Evolutionary conservation across 139 green algal species (phyloP).

Genomic region (Spirogloea muscicola): DNA sequence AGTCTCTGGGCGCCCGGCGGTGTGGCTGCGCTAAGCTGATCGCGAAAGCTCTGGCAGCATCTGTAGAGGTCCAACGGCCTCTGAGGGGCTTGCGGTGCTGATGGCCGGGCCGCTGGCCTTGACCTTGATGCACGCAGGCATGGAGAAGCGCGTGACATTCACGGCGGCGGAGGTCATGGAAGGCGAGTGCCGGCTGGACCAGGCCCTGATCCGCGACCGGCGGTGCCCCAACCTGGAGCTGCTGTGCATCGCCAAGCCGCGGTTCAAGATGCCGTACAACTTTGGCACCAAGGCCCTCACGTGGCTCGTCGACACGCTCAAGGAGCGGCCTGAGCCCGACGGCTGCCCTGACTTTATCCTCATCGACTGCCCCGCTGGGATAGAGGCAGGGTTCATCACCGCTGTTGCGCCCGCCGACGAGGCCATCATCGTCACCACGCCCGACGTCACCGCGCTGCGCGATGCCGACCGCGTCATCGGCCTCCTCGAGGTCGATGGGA

Average conservation of each 20-base stretch:
- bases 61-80: too few relatives aligned
- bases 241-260: slow-evolving; percentile 70
- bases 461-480: slow-evolving; percentile 81
- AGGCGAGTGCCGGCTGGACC: slow-evolving; percentile 76
- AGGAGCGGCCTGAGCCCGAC: slow-evolving; percentile 69
- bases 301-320: slow-evolving; percentile 70
- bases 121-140: too few relatives aligned
- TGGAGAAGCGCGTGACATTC: slow-evolving; percentile 86
- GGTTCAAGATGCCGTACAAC: slow-evolving; percentile 61
- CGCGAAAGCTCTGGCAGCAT: too few relatives aligned
- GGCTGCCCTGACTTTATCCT: slow-evolving; percentile 71
- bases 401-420: slow-evolving; percentile 79
- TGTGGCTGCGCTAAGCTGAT: too few relatives aligned
- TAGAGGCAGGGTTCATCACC: slow-evolving; percentile 90
- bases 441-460: slow-evolving; percentile 83
- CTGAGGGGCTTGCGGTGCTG: too few relatives aligned
- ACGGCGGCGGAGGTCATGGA: slow-evolving; percentile 86
- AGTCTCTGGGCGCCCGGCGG: too few relatives aligned
- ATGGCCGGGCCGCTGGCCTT: too few relatives aligned
- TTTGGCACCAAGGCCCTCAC: slow-evolving; percentile 81
- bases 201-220: slow-evolving; percentile 85
- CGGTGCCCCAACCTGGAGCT: slow-evolving; percentile 81
- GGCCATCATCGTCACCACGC: slow-evolving; percentile 82
- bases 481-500: slow-evolving; percentile 79
- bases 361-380: slow-evolving; percentile 79